Evolutionary conservation across 2,329 filamentous ascomycete species (phyloP).

Genomic region (Penicillium expansum): DNA sequence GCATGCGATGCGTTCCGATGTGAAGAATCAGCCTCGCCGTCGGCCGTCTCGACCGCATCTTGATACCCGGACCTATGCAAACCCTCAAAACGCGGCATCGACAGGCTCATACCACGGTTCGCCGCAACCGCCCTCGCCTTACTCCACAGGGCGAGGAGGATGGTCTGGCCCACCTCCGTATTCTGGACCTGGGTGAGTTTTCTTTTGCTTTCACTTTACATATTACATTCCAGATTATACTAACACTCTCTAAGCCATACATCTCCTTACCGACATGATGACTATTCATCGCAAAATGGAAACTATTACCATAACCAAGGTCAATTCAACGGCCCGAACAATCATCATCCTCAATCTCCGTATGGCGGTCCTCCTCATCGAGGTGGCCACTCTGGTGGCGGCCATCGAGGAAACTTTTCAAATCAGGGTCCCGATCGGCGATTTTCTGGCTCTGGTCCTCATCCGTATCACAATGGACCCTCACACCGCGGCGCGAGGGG

Average conservation of each 20-base stretch:
- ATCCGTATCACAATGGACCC: constrained; percentile 43
- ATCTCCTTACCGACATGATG: constrained; percentile 58
- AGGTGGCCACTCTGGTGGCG: constrained; percentile 48
- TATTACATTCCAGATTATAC: constrained; percentile 8
- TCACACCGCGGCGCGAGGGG: constrained; percentile 53
- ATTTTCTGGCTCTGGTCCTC: constrained; percentile 46
- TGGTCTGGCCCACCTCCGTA: constrained; percentile 49
- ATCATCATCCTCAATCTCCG: constrained; percentile 43
- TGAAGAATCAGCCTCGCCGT: constrained; percentile 28
- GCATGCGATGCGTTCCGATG: constrained; percentile 36
- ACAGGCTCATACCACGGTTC: constrained; percentile 58
- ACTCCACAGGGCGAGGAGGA: constrained; percentile 54
- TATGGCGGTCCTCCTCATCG: constrained; percentile 50
- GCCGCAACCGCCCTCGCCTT: constrained; percentile 61
- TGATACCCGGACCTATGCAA: constrained; percentile 51
- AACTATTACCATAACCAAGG: constrained; percentile 54
- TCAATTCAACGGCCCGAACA: constrained; percentile 55
- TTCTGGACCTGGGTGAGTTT: constrained; percentile 50
- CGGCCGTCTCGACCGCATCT: constrained; percentile 43
- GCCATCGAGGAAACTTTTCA: constrained; percentile 61
- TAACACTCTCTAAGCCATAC: constrained; percentile 57
- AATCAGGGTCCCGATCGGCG: constrained; percentile 46
- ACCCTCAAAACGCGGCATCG: constrained; percentile 56
- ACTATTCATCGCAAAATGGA: constrained; percentile 50
- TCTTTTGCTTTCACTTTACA: not conserved